Conservation (phyloP, 2,329 filamentous ascomycete species). For the Ophiostoma sp. region DNA sequence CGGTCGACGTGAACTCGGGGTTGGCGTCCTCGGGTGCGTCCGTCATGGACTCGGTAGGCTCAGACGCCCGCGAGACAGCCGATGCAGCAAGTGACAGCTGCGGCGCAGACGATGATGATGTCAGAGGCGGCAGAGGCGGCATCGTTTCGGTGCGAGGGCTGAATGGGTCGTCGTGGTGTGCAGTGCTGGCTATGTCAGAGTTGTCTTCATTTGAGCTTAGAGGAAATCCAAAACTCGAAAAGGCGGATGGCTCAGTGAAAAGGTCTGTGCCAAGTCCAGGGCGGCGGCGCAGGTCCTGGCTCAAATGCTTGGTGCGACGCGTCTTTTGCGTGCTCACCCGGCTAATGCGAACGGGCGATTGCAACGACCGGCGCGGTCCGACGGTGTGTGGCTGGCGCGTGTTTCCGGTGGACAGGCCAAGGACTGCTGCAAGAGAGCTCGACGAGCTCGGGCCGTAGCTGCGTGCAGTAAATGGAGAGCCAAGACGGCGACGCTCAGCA, state of each 20-base stretch:
- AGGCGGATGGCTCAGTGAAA: slow-evolving; percentile 44
- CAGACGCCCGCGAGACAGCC: not conserved
- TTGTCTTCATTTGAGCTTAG: slow-evolving; percentile 18
- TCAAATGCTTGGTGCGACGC: slow-evolving; percentile 46
- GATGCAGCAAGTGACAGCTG: slow-evolving; percentile 26
- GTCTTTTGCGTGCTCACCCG: slow-evolving; percentile 50
- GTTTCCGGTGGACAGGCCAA: slow-evolving; percentile 36
- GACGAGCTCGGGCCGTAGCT: slow-evolving; percentile 61
- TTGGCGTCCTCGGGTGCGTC: not conserved
- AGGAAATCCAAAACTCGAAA: slow-evolving; percentile 25
- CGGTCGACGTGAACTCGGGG: slow-evolving; percentile 19
- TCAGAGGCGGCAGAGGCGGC: slow-evolving; percentile 26
- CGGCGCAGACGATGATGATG: slow-evolving; percentile 31
- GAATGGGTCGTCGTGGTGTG: slow-evolving; percentile 37
- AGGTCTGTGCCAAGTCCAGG: slow-evolving; percentile 52
- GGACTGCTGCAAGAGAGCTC: slow-evolving; percentile 40
- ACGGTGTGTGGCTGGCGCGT: slow-evolving; percentile 45
- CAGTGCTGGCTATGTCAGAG: slow-evolving; percentile 28
- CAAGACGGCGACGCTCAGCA: slow-evolving; percentile 40
- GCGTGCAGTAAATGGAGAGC: slow-evolving; percentile 52
- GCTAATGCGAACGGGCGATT: slow-evolving; percentile 52
- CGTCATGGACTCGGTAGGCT: not conserved
- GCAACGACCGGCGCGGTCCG: slow-evolving; percentile 46
- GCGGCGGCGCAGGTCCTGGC: slow-evolving; percentile 48
- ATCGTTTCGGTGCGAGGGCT: slow-evolving; percentile 32